Conservation (phyloP, 768 basidiomycete genomes). For the Gymnopilus junonius region DNA sequence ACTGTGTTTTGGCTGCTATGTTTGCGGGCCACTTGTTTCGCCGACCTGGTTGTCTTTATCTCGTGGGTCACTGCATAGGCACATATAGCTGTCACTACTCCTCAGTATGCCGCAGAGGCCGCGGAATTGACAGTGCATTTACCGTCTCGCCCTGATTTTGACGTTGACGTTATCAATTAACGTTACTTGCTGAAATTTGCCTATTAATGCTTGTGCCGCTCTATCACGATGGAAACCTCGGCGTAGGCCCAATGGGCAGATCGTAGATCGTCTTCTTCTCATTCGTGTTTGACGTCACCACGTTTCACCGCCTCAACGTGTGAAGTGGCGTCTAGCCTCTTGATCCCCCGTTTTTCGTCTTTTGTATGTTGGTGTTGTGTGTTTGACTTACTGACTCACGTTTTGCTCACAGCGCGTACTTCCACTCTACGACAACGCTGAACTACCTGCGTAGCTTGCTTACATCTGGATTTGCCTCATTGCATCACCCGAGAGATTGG, state of each 20-base stretch:
- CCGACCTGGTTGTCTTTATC: no score
- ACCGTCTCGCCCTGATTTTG: neutral
- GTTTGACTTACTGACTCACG: neutral
- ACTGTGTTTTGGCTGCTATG: no score
- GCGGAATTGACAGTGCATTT: neutral
- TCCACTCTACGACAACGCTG: conserved; percentile 91
- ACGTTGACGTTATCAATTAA: neutral
- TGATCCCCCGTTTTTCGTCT: neutral
- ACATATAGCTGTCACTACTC: neutral
- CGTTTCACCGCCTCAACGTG: neutral
- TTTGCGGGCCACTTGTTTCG: no score
- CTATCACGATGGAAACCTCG: neutral
- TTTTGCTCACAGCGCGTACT: conserved; percentile 74
- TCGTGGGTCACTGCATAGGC: neutral
- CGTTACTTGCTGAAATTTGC: neutral
- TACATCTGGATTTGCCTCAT: conserved; percentile 91
- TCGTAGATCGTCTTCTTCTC: neutral
- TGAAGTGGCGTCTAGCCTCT: neutral
- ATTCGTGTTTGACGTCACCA: neutral
- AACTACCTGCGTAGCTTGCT: conserved; percentile 92
- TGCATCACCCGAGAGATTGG: conserved; percentile 91
- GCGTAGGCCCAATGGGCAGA: neutral
- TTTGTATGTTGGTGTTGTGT: neutral
- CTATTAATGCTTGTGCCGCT: neutral
- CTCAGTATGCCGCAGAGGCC: neutral